Percentiles rank a stretch among this genome's conserved stretches.
phyloP scores from a whole-genome alignment of 768 basidiomycete species.

The Hygrophorus russula region DNA sequence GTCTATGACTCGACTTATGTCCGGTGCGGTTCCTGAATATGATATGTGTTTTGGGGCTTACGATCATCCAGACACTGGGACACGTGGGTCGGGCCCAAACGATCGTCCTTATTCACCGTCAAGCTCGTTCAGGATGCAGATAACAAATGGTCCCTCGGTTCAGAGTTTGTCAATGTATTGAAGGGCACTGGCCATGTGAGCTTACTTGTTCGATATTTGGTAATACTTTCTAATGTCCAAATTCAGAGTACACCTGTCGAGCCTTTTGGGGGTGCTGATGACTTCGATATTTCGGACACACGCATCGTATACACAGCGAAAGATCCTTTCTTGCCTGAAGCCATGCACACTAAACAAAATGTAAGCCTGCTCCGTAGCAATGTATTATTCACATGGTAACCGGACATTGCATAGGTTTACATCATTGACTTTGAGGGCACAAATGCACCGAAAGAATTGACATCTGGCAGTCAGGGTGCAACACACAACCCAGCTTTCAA shows the following conservation, averaged over 20 bases:
- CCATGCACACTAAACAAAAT: conserved; percentile 86
- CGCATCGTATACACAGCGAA: conserved; percentile 80
- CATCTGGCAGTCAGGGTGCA: conserved; percentile 79
- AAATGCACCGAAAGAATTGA: conserved; percentile 51
- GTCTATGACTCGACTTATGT: conserved; percentile 62
- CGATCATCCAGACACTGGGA: conserved; percentile 45
- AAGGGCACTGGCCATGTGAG: conserved; percentile 63
- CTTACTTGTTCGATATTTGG: conserved; percentile 3
- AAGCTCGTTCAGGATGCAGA: conserved; percentile 35
- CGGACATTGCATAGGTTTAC: conserved; percentile 41
- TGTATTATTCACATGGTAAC: not conserved
- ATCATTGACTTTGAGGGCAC: conserved; percentile 46
- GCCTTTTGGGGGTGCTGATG: conserved; percentile 76
- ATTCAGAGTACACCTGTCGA: conserved; percentile 62
- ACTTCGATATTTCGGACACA: conserved; percentile 62
- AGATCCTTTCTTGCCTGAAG: conserved; percentile 63
- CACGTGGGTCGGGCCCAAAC: conserved; percentile 64
- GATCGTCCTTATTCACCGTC: conserved; percentile 61
- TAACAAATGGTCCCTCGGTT: conserved; percentile 42
- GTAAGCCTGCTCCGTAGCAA: conserved; percentile 23
- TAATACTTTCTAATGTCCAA: conserved; percentile 1
- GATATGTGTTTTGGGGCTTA: too few relatives aligned
- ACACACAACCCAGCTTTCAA: conserved; percentile 65
- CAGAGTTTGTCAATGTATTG: conserved; percentile 46
- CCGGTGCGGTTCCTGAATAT: conserved; percentile 15